Evolutionary conservation across 202 grass and related monocot genomes (phyloP).

Genomic region (Dendrocalamus latiflorus): DNA sequence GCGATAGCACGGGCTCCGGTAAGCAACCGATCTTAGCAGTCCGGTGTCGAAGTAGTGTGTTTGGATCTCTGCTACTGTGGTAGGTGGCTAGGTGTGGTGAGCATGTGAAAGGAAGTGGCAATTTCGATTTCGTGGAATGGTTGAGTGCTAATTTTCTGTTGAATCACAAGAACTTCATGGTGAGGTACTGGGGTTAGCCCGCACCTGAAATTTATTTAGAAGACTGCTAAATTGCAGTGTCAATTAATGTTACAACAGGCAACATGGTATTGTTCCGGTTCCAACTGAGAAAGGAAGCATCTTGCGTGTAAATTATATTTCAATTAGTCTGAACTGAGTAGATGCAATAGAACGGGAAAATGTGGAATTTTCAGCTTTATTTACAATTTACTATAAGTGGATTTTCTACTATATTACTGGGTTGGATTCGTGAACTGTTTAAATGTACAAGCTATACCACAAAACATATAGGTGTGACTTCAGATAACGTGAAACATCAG

Average conservation of each 20-base stretch:
- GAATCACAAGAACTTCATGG: too few relatives aligned
- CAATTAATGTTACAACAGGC: too few relatives aligned
- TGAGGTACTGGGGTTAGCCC: too few relatives aligned
- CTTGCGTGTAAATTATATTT: not conserved
- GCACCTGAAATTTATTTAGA: too few relatives aligned
- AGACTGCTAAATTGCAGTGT: too few relatives aligned
- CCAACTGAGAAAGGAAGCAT: too few relatives aligned
- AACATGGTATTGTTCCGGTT: too few relatives aligned
- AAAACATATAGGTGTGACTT: not conserved
- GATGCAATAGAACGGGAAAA: not conserved
- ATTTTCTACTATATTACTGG: not conserved
- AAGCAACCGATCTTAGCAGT: conserved; percentile 10
- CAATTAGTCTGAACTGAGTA: not conserved
- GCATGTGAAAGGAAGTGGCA: too few relatives aligned
- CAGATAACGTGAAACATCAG: not conserved
- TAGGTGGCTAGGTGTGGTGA: too few relatives aligned
- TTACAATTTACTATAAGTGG: not conserved
- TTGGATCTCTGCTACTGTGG: too few relatives aligned
- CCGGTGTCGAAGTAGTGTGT: not conserved
- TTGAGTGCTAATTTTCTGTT: too few relatives aligned
- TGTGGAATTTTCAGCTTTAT: not conserved
- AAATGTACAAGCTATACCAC: not conserved
- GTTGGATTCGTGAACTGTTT: not conserved
- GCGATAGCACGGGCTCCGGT: conserved; percentile 97
- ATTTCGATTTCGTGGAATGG: too few relatives aligned